Percentiles rank a stretch among this genome's conserved stretches.
Conservation (phyloP, 495 filamentous ascomycete genomes). For the Pyrenula aspistea region DNA sequence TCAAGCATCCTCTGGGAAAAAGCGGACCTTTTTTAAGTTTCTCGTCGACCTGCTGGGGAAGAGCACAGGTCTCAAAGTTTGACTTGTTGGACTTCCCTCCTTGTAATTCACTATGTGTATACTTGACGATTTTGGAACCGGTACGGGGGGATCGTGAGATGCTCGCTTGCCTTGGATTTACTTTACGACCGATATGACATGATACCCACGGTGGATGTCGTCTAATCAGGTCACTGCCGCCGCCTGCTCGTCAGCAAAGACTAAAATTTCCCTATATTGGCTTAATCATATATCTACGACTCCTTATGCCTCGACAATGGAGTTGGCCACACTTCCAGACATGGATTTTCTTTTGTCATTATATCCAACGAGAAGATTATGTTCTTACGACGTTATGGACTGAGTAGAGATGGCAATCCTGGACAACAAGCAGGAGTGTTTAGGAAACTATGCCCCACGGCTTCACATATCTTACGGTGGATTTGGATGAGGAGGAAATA, state of each 20-base stretch:
- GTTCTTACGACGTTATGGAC: background rate
- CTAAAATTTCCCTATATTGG: background rate
- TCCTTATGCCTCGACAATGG: too few relatives aligned
- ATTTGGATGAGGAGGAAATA: background rate
- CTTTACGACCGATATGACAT: background rate
- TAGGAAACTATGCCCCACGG: background rate
- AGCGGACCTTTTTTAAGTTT: constrained; percentile 34
- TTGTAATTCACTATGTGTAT: too few relatives aligned
- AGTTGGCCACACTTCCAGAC: too few relatives aligned
- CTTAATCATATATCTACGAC: too few relatives aligned
- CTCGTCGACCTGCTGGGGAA: constrained; percentile 23
- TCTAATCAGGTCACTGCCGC: too few relatives aligned
- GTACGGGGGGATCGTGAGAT: too few relatives aligned
- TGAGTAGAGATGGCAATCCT: background rate
- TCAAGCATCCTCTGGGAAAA: constrained; percentile 21
- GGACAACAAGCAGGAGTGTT: background rate
- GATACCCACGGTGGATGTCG: background rate
- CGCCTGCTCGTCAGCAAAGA: background rate
- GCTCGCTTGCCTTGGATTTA: background rate
- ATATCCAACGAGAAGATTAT: background rate
- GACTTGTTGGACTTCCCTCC: too few relatives aligned
- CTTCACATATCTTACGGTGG: background rate
- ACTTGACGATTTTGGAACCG: too few relatives aligned
- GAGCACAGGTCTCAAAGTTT: background rate
- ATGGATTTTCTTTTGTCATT: background rate